Evolutionary conservation across 352 stramenopile genomes (phyloP).

Genomic region (Globisporangium lucens): DNA sequence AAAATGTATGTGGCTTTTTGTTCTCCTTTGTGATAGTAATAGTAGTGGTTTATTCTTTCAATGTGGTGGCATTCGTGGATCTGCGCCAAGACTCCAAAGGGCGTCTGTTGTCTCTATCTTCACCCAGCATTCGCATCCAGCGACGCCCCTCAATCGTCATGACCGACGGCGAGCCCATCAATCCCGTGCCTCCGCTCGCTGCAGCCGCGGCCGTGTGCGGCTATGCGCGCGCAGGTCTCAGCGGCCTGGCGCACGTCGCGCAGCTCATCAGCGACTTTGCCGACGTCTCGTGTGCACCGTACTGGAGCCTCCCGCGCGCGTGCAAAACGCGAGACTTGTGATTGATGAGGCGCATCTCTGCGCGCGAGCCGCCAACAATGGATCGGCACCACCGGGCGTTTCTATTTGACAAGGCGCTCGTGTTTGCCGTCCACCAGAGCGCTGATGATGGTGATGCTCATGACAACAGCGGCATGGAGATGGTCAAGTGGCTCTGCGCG

Average conservation of each 20-base stretch:
- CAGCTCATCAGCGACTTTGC: conserved; percentile 14
- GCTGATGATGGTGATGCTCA: no score
- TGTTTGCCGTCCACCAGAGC: no score
- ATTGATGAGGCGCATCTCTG: conserved; percentile 4
- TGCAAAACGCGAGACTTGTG: background rate
- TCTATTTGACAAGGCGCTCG: background rate
- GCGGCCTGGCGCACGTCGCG: background rate
- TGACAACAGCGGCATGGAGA: no score
- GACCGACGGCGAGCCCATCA: background rate
- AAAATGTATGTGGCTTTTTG: no score
- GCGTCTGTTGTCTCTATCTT: background rate
- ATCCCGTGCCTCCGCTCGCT: background rate
- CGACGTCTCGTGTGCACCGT: background rate
- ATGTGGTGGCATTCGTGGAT: no score
- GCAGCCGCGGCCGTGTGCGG: conserved; percentile 2
- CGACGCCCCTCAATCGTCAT: background rate
- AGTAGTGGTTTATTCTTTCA: no score
- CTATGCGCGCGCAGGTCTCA: background rate
- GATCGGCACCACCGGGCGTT: background rate
- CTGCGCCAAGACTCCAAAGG: no score
- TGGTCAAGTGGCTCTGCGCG: no score
- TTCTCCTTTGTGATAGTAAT: no score
- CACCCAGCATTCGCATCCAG: background rate
- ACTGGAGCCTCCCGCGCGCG: conserved; percentile 8
- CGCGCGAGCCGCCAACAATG: background rate